A percentile compares a stretch with the other conserved stretches of the same genome.
phyloP scores from a whole-genome alignment of 495 filamentous ascomycete genomes.

The Oidiodendron maius region DNA sequence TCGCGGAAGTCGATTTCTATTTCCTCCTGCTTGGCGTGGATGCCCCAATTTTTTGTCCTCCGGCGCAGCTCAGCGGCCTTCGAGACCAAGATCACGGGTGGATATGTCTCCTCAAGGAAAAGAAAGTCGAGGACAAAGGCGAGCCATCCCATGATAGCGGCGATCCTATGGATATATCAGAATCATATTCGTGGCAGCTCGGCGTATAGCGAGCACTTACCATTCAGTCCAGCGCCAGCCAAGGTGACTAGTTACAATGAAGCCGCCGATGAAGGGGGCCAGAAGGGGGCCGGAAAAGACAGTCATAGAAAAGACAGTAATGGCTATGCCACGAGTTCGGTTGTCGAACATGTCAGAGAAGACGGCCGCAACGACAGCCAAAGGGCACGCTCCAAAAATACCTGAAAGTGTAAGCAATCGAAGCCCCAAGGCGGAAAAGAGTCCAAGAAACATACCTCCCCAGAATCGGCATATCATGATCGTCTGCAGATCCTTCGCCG shows the following conservation, averaged over 20 bases:
- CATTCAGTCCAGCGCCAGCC: slow-evolving; percentile 88
- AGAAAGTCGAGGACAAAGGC: slow-evolving; percentile 65
- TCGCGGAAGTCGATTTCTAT: slow-evolving; percentile 80
- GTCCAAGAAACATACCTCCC: slow-evolving; percentile 38
- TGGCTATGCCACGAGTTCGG: slow-evolving; percentile 68
- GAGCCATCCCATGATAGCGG: slow-evolving; percentile 68
- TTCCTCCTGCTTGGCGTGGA: slow-evolving; percentile 90
- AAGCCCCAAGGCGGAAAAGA: slow-evolving; percentile 29
- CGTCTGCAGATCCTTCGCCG: slow-evolving; percentile 76
- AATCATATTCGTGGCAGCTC: no score
- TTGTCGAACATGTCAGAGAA: slow-evolving; percentile 89
- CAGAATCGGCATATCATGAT: slow-evolving; percentile 81
- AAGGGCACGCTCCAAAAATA: slow-evolving; percentile 66
- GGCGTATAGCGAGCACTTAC: no score
- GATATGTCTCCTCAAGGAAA: slow-evolving; percentile 79
- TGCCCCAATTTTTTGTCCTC: slow-evolving; percentile 84
- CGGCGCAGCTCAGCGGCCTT: slow-evolving; percentile 78
- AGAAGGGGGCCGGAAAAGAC: slow-evolving; percentile 79
- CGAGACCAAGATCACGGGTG: slow-evolving; percentile 67
- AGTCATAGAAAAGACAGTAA: slow-evolving; percentile 77
- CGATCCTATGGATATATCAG: slow-evolving; percentile 28
- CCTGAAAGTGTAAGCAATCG: slow-evolving; percentile 14
- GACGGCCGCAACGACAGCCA: slow-evolving; percentile 80
- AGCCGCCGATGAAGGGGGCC: slow-evolving; percentile 81
- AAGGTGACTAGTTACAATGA: slow-evolving; percentile 59